A percentile compares a stretch with the other conserved stretches of the same genome.
phyloP scores from a whole-genome alignment of 305 asterid species.

The Fraxinus angustifolia region DNA sequence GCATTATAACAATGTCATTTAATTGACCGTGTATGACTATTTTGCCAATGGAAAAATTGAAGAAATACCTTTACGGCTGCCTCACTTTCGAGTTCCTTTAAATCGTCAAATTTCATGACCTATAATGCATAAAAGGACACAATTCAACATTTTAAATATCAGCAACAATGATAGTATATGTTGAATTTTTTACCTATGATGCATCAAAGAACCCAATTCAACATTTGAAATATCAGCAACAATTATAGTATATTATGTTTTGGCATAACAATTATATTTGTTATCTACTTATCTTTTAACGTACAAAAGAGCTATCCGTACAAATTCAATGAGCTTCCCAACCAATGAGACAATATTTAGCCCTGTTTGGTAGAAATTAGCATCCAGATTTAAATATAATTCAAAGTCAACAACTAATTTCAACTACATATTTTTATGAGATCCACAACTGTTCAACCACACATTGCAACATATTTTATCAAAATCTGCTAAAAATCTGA shows the following conservation, averaged over 20 bases:
- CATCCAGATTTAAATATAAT: too few species aligned
- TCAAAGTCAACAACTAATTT: too few species aligned
- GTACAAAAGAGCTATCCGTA: not conserved
- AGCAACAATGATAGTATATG: not conserved
- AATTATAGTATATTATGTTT: not conserved
- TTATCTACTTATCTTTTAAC: not conserved
- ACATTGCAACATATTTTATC: too few species aligned
- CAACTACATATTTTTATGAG: too few species aligned
- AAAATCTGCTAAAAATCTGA: too few species aligned
- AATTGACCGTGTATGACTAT: not conserved
- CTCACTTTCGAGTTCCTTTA: constrained; percentile 84
- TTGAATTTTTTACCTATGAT: constrained; percentile 47
- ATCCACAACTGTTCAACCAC: too few species aligned
- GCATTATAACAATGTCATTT: not conserved
- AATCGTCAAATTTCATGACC: constrained; percentile 97
- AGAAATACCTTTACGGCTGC: constrained; percentile 78
- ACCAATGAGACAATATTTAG: not conserved
- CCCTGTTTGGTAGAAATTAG: too few species aligned
- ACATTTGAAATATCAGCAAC: not conserved
- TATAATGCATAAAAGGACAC: constrained; percentile 26
- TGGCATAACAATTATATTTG: not conserved
- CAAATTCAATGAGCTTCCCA: not conserved
- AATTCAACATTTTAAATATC: not conserved
- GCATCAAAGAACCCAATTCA: constrained; percentile 6
- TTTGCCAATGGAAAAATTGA: constrained; percentile 10